Percentiles rank a stretch among this genome's conserved stretches.
These are phyloP conservation scores for Plenodomus lindquistii DNA, from an alignment of 2,329 filamentous ascomycete species.

Conservation along the genomic window DNA sequence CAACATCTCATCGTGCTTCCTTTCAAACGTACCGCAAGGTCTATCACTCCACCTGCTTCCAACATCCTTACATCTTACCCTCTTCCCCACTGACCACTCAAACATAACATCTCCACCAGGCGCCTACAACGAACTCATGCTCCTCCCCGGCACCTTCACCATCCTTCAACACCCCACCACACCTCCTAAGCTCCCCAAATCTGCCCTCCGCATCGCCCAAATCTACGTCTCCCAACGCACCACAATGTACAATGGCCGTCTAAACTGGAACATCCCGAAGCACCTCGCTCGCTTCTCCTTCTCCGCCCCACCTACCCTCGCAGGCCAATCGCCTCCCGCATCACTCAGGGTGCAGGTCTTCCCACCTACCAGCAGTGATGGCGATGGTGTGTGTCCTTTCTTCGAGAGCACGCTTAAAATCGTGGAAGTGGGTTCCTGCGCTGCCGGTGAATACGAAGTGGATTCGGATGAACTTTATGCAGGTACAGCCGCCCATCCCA, in stretches of 20 bases:
- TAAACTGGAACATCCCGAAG: constrained; percentile 44
- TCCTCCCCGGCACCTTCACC: constrained; percentile 37
- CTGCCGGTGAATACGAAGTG: constrained; percentile 29
- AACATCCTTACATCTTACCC: no score
- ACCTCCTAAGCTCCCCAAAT: constrained; percentile 27
- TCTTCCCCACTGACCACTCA: no score
- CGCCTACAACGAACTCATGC: constrained; percentile 38
- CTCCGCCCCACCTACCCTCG: constrained; percentile 24
- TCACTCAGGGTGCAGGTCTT: constrained; percentile 32
- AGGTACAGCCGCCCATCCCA: constrained; percentile 31
- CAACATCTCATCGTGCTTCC: no score
- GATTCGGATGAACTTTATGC: constrained; percentile 23
- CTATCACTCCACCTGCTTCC: no score
- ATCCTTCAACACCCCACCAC: constrained; percentile 18
- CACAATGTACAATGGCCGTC: constrained; percentile 38
- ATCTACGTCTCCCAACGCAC: constrained; percentile 42
- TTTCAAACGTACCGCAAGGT: no score
- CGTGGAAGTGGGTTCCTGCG: constrained; percentile 29
- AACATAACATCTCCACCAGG: constrained; percentile 18
- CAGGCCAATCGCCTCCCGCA: constrained; percentile 17
- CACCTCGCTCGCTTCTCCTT: constrained; percentile 41
- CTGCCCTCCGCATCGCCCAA: constrained; percentile 32
- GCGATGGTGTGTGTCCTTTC: constrained; percentile 26
- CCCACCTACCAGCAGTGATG: constrained; percentile 25
- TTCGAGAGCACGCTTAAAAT: constrained; percentile 33